Evolutionary conservation across 495 filamentous ascomycete species (phyloP).

Genomic region (Lentithecium fluviatile): DNA sequence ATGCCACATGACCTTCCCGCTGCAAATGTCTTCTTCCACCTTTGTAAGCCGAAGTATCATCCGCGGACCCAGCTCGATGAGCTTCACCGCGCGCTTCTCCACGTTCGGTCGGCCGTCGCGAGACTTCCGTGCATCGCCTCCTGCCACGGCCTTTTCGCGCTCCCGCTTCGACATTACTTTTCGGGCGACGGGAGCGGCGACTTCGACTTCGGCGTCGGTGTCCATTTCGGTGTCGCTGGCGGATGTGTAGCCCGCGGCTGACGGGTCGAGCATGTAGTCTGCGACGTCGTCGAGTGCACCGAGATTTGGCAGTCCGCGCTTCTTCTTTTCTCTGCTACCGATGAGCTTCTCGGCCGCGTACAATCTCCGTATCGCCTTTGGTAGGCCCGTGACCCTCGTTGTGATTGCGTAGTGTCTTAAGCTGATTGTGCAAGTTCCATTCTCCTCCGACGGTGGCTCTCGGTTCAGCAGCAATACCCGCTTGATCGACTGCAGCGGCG

Average conservation of each 20-base stretch:
- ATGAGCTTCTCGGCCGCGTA: constrained; percentile 80
- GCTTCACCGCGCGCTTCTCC: constrained; percentile 84
- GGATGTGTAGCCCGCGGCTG: constrained; percentile 81
- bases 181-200: constrained; percentile 69
- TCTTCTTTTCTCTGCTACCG: constrained; percentile 61
- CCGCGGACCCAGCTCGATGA: constrained; percentile 88
- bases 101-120: constrained; percentile 44
- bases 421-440: constrained; percentile 73
- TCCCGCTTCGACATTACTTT: constrained; percentile 67
- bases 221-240: constrained; percentile 90
- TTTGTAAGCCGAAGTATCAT: constrained; percentile 89
- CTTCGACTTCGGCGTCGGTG: constrained; percentile 93
- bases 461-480: constrained; percentile 89
- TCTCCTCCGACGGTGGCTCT: constrained; percentile 48
- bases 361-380: constrained; percentile 75
- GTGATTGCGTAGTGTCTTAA: constrained; percentile 93
- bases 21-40: constrained; percentile 91
- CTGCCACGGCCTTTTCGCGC: constrained; percentile 36
- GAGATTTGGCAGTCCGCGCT: constrained; percentile 74
- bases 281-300: constrained; percentile 89
- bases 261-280: constrained; percentile 86
- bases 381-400: constrained; percentile 79
- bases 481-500: constrained; percentile 81
- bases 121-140: constrained; percentile 37
- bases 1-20: constrained; percentile 96